phyloP scores from a whole-genome alignment of 1,284 basidiomycete genomes.

The Cutaneotrichosporon mucoides region DNA sequence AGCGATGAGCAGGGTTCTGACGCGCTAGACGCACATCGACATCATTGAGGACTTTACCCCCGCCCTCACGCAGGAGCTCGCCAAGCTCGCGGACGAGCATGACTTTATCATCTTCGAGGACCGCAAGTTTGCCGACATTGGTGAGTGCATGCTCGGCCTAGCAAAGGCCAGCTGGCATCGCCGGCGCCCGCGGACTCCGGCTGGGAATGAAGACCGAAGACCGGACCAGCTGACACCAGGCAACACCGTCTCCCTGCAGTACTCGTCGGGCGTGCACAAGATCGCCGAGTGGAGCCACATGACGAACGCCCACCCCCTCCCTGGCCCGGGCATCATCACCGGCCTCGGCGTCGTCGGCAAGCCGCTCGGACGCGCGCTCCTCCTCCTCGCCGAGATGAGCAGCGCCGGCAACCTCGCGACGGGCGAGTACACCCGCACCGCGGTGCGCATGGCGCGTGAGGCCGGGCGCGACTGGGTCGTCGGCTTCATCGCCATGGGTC shows the following conservation, averaged over 20 bases:
- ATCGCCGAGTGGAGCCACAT: conserved; percentile 96
- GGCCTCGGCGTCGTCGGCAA: conserved; percentile 82
- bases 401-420: conserved; percentile 80
- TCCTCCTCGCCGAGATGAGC: conserved; percentile 96
- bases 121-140: conserved; percentile 98
- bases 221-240: conserved; percentile 55
- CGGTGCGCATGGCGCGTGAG: conserved; percentile 76
- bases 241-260: conserved; percentile 94
- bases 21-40: conserved; percentile 84
- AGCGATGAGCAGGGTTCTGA: too few species aligned
- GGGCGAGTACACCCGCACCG: conserved; percentile 77
- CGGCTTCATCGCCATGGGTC: conserved; percentile 87
- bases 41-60: conserved; percentile 88
- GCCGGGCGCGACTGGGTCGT: conserved; percentile 79
- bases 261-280: conserved; percentile 86
- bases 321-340: conserved; percentile 86
- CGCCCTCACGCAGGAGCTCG: conserved; percentile 68
- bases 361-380: conserved; percentile 79
- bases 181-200: not conserved
- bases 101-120: conserved; percentile 99
- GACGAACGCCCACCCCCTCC: conserved; percentile 93
- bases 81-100: conserved; percentile 69
- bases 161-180: too few species aligned
- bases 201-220: not conserved
- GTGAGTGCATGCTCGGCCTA: conserved; percentile 51